Conservation (phyloP, 129 eudicot species). For the Chrysanthemum makinoi region DNA sequence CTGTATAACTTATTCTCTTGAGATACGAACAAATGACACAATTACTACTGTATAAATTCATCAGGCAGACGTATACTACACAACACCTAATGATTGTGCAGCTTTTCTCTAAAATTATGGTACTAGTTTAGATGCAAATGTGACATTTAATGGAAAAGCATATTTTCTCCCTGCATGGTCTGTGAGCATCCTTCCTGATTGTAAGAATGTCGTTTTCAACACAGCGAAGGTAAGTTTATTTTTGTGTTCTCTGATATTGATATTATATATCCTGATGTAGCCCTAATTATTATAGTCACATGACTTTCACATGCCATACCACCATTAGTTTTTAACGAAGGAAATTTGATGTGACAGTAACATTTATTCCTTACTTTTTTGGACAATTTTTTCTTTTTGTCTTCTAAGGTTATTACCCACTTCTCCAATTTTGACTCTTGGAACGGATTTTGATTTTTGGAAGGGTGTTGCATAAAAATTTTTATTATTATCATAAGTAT, state of each 20-base stretch:
- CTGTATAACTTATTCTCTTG: background rate
- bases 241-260: background rate
- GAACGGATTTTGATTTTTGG: too few relatives aligned
- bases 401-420: too few relatives aligned
- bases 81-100: conserved; percentile 55
- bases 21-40: background rate
- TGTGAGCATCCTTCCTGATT: conserved; percentile 85
- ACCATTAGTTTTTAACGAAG: too few relatives aligned
- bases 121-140: conserved; percentile 54
- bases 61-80: conserved; percentile 76
- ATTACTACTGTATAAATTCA: conserved; percentile 3
- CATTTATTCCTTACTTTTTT: too few relatives aligned
- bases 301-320: too few relatives aligned
- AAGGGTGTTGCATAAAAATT: too few relatives aligned
- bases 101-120: conserved; percentile 81
- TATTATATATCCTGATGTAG: background rate
- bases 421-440: too few relatives aligned
- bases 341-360: too few relatives aligned
- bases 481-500: too few relatives aligned
- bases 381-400: too few relatives aligned
- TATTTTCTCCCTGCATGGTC: conserved; percentile 91
- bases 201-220: conserved; percentile 59
- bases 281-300: too few relatives aligned
- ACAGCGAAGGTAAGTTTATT: conserved; percentile 63
- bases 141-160: conserved; percentile 58